phyloP scores from a whole-genome alignment of 345 rosid species.

The Populus tremula region DNA sequence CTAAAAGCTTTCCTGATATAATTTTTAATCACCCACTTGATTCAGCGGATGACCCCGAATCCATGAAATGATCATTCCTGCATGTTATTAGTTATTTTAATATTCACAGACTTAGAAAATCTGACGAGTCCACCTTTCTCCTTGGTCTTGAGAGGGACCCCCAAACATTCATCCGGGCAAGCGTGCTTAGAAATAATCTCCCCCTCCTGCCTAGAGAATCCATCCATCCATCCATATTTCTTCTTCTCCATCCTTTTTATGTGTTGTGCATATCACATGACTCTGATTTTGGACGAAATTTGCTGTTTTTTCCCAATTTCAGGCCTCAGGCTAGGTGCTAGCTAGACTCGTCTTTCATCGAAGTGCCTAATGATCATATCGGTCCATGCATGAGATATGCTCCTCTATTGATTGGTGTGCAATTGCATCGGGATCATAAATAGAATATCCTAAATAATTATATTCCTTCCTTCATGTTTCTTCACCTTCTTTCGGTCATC shows the following conservation, averaged over 20 bases:
- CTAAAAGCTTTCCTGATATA: constrained; percentile 37
- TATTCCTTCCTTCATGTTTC: background rate
- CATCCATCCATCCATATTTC: background rate
- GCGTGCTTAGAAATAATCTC: constrained; percentile 16
- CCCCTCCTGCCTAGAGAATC: background rate
- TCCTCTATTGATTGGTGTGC: background rate
- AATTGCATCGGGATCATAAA: background rate
- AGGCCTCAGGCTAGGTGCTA: background rate
- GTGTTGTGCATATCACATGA: background rate
- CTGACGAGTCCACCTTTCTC: background rate
- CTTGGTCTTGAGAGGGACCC: constrained; percentile 12
- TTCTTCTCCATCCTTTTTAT: background rate
- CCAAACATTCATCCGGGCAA: constrained; percentile 20
- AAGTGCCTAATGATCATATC: background rate
- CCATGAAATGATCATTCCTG: constrained; percentile 9
- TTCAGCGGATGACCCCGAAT: background rate
- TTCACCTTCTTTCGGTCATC: background rate
- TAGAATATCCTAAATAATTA: background rate
- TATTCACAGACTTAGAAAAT: constrained; percentile 10
- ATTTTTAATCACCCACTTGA: constrained; percentile 12
- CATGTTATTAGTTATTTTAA: constrained; percentile 10
- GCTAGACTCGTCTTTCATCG: background rate
- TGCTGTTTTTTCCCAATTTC: background rate
- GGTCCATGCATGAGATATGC: background rate
- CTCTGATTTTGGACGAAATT: background rate